Evolutionary conservation across 2,329 filamentous ascomycete genomes (phyloP), one percentile per base, ranked within the genome.

Genomic region (Trichoderma semiorbis): DNA sequence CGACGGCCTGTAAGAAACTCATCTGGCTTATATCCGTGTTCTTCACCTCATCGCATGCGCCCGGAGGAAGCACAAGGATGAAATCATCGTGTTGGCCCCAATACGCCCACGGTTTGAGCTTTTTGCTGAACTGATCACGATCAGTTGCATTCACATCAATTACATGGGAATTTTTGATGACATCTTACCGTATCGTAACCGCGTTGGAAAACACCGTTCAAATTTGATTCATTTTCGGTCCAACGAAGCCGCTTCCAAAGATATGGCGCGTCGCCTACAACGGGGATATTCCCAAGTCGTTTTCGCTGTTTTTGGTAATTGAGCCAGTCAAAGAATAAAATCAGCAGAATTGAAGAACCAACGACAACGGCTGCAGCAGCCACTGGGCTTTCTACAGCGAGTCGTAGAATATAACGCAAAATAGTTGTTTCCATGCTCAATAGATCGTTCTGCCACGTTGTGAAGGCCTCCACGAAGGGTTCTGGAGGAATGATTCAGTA

Each of bases 231-330:
- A 34, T 58, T 67, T 24, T 71, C 69, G 2, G 69, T 71, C 69
- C 69, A 71, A 21, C 69, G 43, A 63, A 71, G 53, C 18, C 69
- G 69, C 47, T 53, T 67, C 62, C 62, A 68, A 1, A 71, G 62
- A 62, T 71, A 71, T 8, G 69, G 69, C n/a, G 69, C 69, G 26
- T 71, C 69, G 8, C 69, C 69, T 12, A 71, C 69, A 14, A 68
- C 24, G 14, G 62, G 21, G 12, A 71, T 55, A 24, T 60, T 36
- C 12, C 55, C 64, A 1, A 71, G 26, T 30, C 53, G 32, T 6
- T n/a, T 67, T 47, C 69, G 43, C 47, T 71, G 69, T 6, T 24
- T 50, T 21, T 66, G 62, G 34, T 71, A 71, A 3, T 67, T 67
- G 5, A 71, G 43, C 36, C 65, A 71, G 32, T 71, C 69, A 4